phyloP scores from a whole-genome alignment of 1,284 basidiomycete genomes.

The Phlebopus sp. region DNA sequence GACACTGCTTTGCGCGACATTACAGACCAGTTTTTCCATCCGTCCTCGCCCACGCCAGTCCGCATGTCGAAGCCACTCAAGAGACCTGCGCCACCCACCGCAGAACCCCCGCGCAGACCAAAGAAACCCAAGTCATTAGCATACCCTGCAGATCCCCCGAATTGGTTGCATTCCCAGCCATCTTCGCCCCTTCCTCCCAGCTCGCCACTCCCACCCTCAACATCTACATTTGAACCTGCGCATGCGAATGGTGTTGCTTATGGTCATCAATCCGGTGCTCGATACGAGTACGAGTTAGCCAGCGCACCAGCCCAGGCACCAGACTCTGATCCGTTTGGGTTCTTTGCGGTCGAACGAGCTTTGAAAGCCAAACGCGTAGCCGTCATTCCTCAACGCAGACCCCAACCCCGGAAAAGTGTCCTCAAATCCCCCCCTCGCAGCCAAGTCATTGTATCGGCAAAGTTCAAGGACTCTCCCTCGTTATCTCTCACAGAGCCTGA shows the following conservation, averaged over 20 bases:
- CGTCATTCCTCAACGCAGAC: constrained; percentile 6
- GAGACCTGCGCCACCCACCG: constrained; percentile 9
- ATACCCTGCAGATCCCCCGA: constrained; percentile 32
- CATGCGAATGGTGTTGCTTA: background rate
- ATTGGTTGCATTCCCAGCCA: constrained; percentile 25
- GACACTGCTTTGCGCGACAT: constrained; percentile 29
- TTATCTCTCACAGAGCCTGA: constrained; percentile 18
- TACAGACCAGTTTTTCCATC: constrained; percentile 34
- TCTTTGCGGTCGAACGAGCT: constrained; percentile 40
- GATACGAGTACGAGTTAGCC: constrained; percentile 17
- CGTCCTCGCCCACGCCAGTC: constrained; percentile 31
- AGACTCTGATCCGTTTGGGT: constrained; percentile 43
- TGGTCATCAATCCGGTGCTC: constrained; percentile 10
- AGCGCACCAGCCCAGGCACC: constrained; percentile 22
- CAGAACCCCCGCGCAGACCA: constrained; percentile 30
- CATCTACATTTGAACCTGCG: constrained; percentile 13
- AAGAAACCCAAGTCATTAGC: constrained; percentile 33
- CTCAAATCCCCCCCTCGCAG: constrained; percentile 26
- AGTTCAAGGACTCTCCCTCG: constrained; percentile 5
- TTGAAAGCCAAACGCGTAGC: constrained; percentile 29
- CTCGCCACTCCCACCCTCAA: constrained; percentile 30
- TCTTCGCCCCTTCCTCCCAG: constrained; percentile 33
- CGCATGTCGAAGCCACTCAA: constrained; percentile 22
- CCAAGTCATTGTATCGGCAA: constrained; percentile 12
- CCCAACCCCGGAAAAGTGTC: constrained; percentile 8